Conservation (phyloP, 805 yeast species). For the Candida glaebosa region DNA sequence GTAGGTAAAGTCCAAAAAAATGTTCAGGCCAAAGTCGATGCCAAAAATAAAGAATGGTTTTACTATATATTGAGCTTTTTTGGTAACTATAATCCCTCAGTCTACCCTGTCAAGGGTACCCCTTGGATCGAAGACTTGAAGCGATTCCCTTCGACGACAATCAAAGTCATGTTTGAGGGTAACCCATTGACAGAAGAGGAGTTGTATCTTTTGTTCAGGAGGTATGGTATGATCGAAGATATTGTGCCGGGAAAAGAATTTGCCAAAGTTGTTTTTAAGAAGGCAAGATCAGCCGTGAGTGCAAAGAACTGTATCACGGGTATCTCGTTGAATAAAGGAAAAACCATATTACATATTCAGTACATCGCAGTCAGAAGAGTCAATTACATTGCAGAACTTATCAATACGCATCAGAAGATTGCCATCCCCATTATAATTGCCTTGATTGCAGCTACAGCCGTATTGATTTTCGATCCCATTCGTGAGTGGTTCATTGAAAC, state of each 20-base stretch:
- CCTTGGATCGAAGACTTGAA: conserved; percentile 97
- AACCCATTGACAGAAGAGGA: conserved; percentile 75
- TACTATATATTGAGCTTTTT: conserved; percentile 9
- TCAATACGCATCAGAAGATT: conserved; percentile 75
- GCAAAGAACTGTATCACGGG: conserved; percentile 94
- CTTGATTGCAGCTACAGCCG: conserved; percentile 74
- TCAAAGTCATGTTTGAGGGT: conserved; percentile 75
- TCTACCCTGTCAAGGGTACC: conserved; percentile 76
- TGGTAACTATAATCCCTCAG: conserved; percentile 40
- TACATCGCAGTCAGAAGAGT: conserved; percentile 57
- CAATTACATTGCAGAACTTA: conserved; percentile 52
- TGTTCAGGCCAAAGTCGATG: conserved; percentile 21
- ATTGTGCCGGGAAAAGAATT: conserved; percentile 50
- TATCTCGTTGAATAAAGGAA: conserved; percentile 50
- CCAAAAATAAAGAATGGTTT: conserved; percentile 8
- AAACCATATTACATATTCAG: conserved; percentile 64
- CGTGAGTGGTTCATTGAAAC: conserved; percentile 74
- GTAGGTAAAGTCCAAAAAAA: conserved; percentile 50
- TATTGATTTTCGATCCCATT: conserved; percentile 87
- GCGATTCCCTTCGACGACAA: conserved; percentile 61
- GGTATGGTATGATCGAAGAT: conserved; percentile 82
- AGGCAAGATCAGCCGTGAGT: conserved; percentile 66
- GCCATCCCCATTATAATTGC: conserved; percentile 80
- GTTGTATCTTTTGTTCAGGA: conserved; percentile 72
- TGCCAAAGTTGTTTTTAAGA: conserved; percentile 53